Percentiles rank a stretch among this genome's conserved stretches.
phyloP scores from a whole-genome alignment of 1,284 basidiomycete genomes.

The Pterulicium gracile region DNA sequence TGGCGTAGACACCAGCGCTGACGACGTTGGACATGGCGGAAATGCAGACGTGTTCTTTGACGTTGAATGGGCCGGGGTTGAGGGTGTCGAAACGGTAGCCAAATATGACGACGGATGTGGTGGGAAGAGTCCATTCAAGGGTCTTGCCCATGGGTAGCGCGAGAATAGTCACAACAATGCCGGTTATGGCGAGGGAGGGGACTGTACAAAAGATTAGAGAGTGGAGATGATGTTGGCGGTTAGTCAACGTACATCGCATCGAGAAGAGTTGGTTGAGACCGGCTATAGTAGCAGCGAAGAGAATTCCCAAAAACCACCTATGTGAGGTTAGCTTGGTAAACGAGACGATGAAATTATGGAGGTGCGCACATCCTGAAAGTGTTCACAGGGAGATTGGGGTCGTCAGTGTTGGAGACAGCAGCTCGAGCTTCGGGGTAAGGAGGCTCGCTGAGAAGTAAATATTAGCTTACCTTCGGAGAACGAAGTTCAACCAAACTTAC shows the following conservation, averaged over 20 bases:
- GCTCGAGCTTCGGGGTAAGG: conserved; percentile 86
- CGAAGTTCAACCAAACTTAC: not conserved
- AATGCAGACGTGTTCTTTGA: conserved; percentile 82
- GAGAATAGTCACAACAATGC: conserved; percentile 57
- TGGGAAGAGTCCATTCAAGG: conserved; percentile 57
- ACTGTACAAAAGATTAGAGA: conserved; percentile 41
- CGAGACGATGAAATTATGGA: conserved; percentile 7
- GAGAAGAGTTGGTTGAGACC: conserved; percentile 62
- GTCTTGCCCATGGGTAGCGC: conserved; percentile 62
- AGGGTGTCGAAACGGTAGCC: conserved; percentile 62
- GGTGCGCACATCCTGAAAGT: conserved; percentile 69
- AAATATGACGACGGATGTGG: conserved; percentile 50
- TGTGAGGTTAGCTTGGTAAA: no score
- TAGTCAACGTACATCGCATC: conserved; percentile 43
- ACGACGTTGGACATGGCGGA: conserved; percentile 47
- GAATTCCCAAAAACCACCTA: conserved; percentile 66
- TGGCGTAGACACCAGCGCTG: conserved; percentile 56
- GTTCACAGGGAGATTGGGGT: conserved; percentile 67
- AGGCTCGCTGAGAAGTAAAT: conserved; percentile 54
- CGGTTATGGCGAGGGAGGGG: conserved; percentile 52
- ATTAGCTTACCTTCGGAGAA: no score
- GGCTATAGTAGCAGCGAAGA: conserved; percentile 45
- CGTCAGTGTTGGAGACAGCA: conserved; percentile 69
- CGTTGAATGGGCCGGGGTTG: conserved; percentile 85
- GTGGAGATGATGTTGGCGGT: not conserved